Evolutionary conservation across 345 rosid species (phyloP), one percentile per base, ranked within the genome.

Genomic region (Citrus reticulata): DNA sequence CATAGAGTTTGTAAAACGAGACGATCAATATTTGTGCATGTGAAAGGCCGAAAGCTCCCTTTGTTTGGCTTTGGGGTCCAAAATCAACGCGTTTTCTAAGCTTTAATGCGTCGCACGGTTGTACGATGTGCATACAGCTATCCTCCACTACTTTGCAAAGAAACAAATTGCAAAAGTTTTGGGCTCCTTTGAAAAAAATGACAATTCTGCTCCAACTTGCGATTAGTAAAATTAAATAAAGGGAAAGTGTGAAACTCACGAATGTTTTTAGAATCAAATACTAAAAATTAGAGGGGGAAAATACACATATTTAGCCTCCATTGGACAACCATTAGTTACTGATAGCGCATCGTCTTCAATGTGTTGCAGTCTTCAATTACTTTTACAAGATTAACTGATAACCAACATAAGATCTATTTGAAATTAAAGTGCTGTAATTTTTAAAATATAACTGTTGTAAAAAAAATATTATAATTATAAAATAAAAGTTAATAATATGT

Each of bases 71-170:
- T 51, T 51, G n/a, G 22, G 63, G 63, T 42, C 58, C 69, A 46
- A 75, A 40, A 49, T 29, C 24, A 65, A 76, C 79, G 64, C 62
- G 72, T 20, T 65, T 66, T 42, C 54, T 65, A 27, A 10, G 37
- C 35, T 54, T 71, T 16, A 57, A 19, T 57, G n/a, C 61, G 8
- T 19, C 9, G 10, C 32, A 42, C 1, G 1, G 17, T 13, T 1
- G 20, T 3, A 32, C 34, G 34, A 32, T 32, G 34, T 32, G 51
- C 32, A 0, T 75, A 75, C 78, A 63, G 78, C 78, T 75, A 64
- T 64, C 22, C 19, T 32, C 70, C 78, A 61, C 68, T 39, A 24
- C 49, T 4, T 11, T 11, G 74, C 25, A 54, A 39, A 6, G 14
- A 70, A 42, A 14, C 73, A 46, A 57, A 57, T 55, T 39, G 5